Evolutionary conservation across 768 basidiomycete species (phyloP).

Genomic region (Mycena galopus): DNA sequence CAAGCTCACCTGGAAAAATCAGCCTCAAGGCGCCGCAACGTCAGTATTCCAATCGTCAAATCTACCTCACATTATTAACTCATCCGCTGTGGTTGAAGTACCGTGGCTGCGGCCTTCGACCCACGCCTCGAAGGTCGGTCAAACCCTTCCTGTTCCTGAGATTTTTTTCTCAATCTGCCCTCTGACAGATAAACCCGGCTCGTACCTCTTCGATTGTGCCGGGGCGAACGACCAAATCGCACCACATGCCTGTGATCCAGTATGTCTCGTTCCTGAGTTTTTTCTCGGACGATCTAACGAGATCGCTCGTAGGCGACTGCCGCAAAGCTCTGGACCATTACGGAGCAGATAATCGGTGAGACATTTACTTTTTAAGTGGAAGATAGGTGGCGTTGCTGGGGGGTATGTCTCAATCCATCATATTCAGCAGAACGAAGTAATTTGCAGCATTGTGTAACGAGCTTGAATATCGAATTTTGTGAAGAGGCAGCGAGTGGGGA

Average conservation of each 20-base stretch:
- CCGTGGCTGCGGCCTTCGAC: constrained; percentile 30
- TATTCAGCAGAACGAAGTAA: too few species aligned
- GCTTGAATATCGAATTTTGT: too few species aligned
- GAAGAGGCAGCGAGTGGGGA: too few species aligned
- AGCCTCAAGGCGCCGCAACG: constrained; percentile 30
- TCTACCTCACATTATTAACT: neutral
- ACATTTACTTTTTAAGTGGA: neutral
- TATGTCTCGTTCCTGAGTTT: neutral
- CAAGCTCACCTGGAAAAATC: neutral
- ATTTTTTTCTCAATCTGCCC: neutral
- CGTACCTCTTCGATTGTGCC: constrained; percentile 13
- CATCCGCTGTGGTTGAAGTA: constrained; percentile 9
- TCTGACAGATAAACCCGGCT: constrained; percentile 11
- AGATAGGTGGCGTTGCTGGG: too few species aligned
- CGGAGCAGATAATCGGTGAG: constrained; percentile 7
- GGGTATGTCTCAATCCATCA: too few species aligned
- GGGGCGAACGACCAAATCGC: constrained; percentile 2
- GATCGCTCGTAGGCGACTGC: neutral
- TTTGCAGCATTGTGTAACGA: neutral
- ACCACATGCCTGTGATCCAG: constrained; percentile 5
- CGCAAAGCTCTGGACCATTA: constrained; percentile 6
- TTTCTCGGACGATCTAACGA: neutral
- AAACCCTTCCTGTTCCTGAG: too few species aligned
- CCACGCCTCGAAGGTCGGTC: constrained; percentile 18
- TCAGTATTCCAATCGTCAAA: neutral